Evolutionary conservation across 2,329 filamentous ascomycete genomes (phyloP).

Genomic region (Paracoccidioides lutzii): DNA sequence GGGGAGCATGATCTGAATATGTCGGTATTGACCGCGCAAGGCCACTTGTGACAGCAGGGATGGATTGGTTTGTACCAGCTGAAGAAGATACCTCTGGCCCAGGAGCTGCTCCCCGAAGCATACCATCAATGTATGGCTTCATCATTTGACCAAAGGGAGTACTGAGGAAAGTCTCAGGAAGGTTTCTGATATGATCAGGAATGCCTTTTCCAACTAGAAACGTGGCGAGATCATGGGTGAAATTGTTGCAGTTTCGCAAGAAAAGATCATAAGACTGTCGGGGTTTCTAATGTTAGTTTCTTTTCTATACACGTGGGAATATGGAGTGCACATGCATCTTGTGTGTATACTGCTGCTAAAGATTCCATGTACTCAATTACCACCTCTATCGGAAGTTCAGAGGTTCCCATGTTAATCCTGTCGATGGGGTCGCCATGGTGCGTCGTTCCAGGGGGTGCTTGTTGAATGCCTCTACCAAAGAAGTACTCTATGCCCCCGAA

Average conservation of each 20-base stretch:
- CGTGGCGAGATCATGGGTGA: slow-evolving; percentile 80
- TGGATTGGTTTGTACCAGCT: slow-evolving; percentile 6
- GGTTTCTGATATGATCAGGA: slow-evolving; percentile 69
- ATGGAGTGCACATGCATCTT: slow-evolving; percentile 43
- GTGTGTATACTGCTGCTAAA: slow-evolving; percentile 66
- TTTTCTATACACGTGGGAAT: background rate
- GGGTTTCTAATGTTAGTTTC: background rate
- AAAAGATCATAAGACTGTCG: slow-evolving; percentile 72
- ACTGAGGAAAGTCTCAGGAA: slow-evolving; percentile 72
- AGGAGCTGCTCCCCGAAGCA: slow-evolving; percentile 51
- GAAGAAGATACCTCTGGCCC: slow-evolving; percentile 32
- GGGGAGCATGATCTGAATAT: slow-evolving; percentile 3
- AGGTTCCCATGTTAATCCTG: slow-evolving; percentile 59
- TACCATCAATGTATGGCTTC: slow-evolving; percentile 57
- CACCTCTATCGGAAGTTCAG: slow-evolving; percentile 64
- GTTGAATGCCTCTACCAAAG: slow-evolving; percentile 78
- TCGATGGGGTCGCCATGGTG: slow-evolving; percentile 80
- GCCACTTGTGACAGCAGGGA: slow-evolving; percentile 10
- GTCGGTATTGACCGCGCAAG: slow-evolving; percentile 10
- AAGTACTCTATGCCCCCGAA: slow-evolving; percentile 77
- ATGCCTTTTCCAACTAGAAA: slow-evolving; percentile 84
- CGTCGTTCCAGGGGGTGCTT: slow-evolving; percentile 65
- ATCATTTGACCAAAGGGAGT: slow-evolving; percentile 85
- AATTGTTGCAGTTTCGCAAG: slow-evolving; percentile 93
- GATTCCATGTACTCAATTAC: slow-evolving; percentile 82